A percentile compares a stretch with the other conserved stretches of the same genome.
These are phyloP conservation scores for Epichloe baconii DNA, from an alignment of 2,329 filamentous ascomycete genomes.

Conservation along the genomic window DNA sequence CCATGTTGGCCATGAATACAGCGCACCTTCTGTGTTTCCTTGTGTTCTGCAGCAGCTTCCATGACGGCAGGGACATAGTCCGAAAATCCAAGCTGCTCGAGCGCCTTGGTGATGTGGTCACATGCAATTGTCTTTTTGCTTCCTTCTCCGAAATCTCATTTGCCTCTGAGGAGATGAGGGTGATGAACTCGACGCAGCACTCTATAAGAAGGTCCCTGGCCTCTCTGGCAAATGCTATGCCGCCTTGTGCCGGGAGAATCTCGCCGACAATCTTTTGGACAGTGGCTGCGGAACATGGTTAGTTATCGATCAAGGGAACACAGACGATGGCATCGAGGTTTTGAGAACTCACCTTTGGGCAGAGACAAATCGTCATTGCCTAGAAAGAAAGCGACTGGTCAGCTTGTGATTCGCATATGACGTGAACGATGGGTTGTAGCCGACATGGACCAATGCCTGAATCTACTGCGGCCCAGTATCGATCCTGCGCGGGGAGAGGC, in stretches of 20 bases:
- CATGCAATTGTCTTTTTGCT: conserved; percentile 98
- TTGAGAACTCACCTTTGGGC: conserved; percentile 41
- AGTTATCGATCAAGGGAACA: conserved; percentile 10
- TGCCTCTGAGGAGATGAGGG: conserved; percentile 92
- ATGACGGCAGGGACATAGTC: conserved; percentile 84
- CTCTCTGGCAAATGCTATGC: conserved; percentile 85
- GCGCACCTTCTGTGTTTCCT: conserved; percentile 77
- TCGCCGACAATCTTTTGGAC: conserved; percentile 86
- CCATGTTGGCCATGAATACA: conserved; percentile 22
- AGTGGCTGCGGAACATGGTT: conserved; percentile 36
- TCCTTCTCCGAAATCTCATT: conserved; percentile 99
- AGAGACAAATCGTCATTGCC: conserved; percentile 51
- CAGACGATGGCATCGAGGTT: neutral
- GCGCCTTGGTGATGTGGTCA: conserved; percentile 91
- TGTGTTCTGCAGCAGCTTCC: conserved; percentile 80
- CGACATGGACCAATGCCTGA: conserved; percentile 4
- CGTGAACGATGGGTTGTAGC: neutral
- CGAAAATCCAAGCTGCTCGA: conserved; percentile 82
- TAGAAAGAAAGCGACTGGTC: conserved; percentile 22
- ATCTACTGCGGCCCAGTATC: conserved; percentile 17
- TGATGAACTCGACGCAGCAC: conserved; percentile 98
- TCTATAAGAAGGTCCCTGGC: conserved; percentile 91
- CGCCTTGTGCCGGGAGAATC: conserved; percentile 64
- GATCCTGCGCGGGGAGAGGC: conserved; percentile 11
- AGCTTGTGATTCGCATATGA: conserved; percentile 11